These are phyloP conservation scores for Lasiodiplodia theobromae DNA, from an alignment of 2,329 filamentous ascomycete species.

Conservation along the genomic window DNA sequence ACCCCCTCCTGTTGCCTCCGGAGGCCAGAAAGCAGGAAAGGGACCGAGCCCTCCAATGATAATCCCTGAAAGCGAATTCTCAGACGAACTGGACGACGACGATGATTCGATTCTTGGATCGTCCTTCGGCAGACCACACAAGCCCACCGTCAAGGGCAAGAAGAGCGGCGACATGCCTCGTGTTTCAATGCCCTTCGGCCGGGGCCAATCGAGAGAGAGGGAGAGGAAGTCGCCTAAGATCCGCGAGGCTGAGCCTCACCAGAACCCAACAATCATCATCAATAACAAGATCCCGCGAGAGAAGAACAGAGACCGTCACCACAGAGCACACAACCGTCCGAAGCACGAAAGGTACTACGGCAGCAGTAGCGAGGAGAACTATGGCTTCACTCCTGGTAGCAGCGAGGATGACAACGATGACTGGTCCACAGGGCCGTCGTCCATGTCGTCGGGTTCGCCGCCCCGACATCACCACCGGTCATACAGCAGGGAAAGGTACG, in stretches of 20 bases:
- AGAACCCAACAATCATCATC: constrained; percentile 5
- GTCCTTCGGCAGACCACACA: background rate
- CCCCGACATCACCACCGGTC: background rate
- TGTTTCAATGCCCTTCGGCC: background rate
- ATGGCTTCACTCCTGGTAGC: background rate
- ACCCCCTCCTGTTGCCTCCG: background rate
- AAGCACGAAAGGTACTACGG: background rate
- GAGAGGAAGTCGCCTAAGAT: background rate
- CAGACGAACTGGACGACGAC: background rate
- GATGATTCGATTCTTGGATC: background rate
- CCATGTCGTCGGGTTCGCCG: background rate
- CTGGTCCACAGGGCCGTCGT: background rate
- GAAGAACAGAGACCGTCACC: background rate
- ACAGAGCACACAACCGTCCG: background rate
- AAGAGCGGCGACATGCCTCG: background rate
- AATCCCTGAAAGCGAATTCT: background rate
- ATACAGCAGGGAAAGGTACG: background rate
- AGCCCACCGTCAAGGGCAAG: background rate
- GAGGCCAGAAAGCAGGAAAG: background rate
- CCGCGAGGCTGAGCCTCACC: background rate
- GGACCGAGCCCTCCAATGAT: background rate
- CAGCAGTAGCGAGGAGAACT: constrained; percentile 12
- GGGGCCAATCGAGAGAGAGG: background rate
- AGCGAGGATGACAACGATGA: constrained; percentile 1
- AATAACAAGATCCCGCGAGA: background rate